Evolutionary conservation across 1,139 yeast species (phyloP).

Genomic region (Blastobotrys buckinghamii): DNA sequence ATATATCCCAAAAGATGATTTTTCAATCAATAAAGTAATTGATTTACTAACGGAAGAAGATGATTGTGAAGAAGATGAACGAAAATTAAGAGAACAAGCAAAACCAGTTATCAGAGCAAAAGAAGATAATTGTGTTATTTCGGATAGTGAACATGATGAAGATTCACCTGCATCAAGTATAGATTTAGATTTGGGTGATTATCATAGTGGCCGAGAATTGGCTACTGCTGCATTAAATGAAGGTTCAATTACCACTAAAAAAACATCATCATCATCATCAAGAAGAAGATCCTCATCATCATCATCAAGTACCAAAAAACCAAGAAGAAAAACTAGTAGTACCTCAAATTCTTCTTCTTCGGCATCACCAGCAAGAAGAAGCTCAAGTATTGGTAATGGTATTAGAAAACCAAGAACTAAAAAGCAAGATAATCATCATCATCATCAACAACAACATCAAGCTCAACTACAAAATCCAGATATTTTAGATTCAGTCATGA

Average conservation of each 20-base stretch:
- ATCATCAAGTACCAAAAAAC: not conserved
- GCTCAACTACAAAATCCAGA: not conserved
- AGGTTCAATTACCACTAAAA: not conserved
- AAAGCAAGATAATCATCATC: not conserved
- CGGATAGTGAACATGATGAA: not conserved
- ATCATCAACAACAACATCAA: too few species aligned
- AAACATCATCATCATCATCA: not conserved
- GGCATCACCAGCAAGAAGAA: not conserved
- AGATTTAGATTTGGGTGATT: slow-evolving; percentile 18
- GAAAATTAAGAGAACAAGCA: not conserved
- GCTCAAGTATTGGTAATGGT: not conserved
- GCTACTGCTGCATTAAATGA: slow-evolving; percentile 21
- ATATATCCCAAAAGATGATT: slow-evolving; percentile 22
- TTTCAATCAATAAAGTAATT: slow-evolving; percentile 23
- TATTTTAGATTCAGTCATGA: too few species aligned
- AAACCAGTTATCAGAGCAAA: not conserved
- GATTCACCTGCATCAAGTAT: not conserved
- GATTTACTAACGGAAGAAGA: slow-evolving; percentile 20
- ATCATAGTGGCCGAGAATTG: slow-evolving; percentile 20
- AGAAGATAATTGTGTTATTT: not conserved
- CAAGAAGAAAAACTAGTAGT: not conserved
- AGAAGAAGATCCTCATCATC: not conserved
- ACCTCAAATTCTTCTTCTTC: not conserved
- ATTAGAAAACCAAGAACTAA: not conserved
- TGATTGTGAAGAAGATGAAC: slow-evolving; percentile 9